Evolutionary conservation across 1,284 basidiomycete species (phyloP).

Genomic region (Moesziomyces sp.): DNA sequence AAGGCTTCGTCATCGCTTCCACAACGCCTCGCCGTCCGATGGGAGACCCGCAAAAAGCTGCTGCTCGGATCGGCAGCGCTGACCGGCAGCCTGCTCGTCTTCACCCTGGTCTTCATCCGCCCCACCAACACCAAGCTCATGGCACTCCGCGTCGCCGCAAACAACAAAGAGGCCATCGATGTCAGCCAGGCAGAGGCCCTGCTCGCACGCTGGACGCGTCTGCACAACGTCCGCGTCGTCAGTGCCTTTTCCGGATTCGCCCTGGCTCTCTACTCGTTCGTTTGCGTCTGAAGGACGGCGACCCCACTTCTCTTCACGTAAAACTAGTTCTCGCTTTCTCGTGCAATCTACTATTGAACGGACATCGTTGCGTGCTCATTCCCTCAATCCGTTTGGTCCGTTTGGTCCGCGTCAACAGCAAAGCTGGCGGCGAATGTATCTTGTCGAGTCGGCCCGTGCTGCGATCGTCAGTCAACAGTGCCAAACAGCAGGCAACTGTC

Average conservation of each 20-base stretch:
- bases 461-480: too few relatives aligned
- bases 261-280: slow-evolving; percentile 26
- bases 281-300: slow-evolving; percentile 1
- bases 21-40: slow-evolving; percentile 13
- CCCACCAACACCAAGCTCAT: slow-evolving; percentile 34
- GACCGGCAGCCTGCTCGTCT: slow-evolving; percentile 16
- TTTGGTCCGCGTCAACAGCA: too few relatives aligned
- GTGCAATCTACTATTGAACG: too few relatives aligned
- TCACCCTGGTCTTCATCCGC: slow-evolving; percentile 23
- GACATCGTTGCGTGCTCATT: too few relatives aligned
- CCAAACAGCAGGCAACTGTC: too few relatives aligned
- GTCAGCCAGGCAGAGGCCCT: slow-evolving; percentile 15
- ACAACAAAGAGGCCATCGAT: slow-evolving; percentile 23
- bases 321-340: neutral
- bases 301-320: too few relatives aligned
- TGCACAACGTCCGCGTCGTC: slow-evolving; percentile 38
- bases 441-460: too few relatives aligned
- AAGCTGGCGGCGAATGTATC: too few relatives aligned
- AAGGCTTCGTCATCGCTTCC: slow-evolving; percentile 4
- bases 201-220: slow-evolving; percentile 22
- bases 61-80: slow-evolving; percentile 25
- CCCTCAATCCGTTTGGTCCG: too few relatives aligned
- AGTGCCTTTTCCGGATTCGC: slow-evolving; percentile 22
- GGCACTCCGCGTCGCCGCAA: slow-evolving; percentile 21
- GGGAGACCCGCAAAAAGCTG: slow-evolving; percentile 16